A percentile compares a stretch with the other conserved stretches of the same genome.
These are phyloP conservation scores for Ogataea angusta DNA, from an alignment of 805 yeast species.

Conservation along the genomic window DNA sequence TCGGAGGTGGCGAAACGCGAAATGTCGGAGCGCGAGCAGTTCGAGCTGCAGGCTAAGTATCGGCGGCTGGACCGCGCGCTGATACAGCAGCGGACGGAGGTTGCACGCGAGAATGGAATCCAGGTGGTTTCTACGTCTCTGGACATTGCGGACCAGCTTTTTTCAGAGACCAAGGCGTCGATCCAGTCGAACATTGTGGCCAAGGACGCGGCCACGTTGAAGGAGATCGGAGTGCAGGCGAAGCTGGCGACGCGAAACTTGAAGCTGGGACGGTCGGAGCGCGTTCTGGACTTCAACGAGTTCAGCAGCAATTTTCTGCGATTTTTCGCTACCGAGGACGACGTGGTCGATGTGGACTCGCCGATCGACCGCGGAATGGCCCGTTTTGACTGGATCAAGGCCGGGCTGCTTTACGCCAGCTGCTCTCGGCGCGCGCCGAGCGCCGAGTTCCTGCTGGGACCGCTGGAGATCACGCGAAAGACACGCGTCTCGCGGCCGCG, in stretches of 20 bases:
- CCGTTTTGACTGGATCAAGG: conserved; percentile 53
- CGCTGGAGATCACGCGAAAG: conserved; percentile 59
- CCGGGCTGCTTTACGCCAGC: conserved; percentile 51
- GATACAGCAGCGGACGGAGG: conserved; percentile 41
- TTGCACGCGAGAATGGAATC: conserved; percentile 59
- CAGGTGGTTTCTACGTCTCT: conserved; percentile 44
- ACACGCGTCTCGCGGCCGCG: conserved; percentile 34
- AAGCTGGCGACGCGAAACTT: conserved; percentile 61
- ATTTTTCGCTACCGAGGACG: conserved; percentile 30
- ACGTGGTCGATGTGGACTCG: conserved; percentile 20
- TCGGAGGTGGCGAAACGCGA: conserved; percentile 13
- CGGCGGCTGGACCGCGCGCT: conserved; percentile 24
- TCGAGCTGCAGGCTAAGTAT: conserved; percentile 25
- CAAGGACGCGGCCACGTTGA: conserved; percentile 62
- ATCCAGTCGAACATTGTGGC: conserved; percentile 44
- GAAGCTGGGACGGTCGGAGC: conserved; percentile 53
- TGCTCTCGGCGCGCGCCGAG: conserved; percentile 47
- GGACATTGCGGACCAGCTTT: conserved; percentile 44
- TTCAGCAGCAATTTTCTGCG: conserved; percentile 40
- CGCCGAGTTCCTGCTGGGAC: conserved; percentile 66
- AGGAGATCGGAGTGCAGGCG: conserved; percentile 58
- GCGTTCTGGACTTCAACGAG: conserved; percentile 46
- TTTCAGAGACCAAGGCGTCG: conserved; percentile 38
- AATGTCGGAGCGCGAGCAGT: conserved; percentile 27
- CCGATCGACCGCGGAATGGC: conserved; percentile 23